phyloP scores from a whole-genome alignment of 208 protist genomes.

The Lotmaria passim region DNA sequence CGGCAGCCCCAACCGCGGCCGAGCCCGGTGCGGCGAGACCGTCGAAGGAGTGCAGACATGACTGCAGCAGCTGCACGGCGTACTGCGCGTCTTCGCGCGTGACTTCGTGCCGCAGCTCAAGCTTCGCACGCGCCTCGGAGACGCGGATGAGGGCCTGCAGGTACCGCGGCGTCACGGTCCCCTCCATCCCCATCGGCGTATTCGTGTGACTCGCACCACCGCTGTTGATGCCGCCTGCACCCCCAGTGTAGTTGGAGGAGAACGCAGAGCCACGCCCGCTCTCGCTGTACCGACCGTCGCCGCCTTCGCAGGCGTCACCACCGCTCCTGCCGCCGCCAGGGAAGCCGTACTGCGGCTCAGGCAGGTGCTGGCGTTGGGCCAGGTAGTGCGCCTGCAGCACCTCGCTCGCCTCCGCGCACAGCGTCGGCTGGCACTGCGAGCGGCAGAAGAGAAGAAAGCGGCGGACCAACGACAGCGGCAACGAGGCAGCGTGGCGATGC shows the following conservation, averaged over 20 bases:
- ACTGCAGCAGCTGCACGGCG: conserved; percentile 90
- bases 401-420: conserved; percentile 58
- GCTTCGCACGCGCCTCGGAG: conserved; percentile 90
- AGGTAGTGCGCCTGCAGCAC: conserved; percentile 79
- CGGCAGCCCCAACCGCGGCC: conserved; percentile 10
- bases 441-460: conserved; percentile 78
- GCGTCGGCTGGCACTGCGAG: conserved; percentile 66
- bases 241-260: not conserved
- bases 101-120: conserved; percentile 91
- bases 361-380: conserved; percentile 43
- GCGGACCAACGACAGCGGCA: conserved; percentile 65
- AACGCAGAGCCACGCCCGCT: not conserved
- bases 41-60: conserved; percentile 57
- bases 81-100: conserved; percentile 92
- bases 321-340: not conserved
- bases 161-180: conserved; percentile 94
- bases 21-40: conserved; percentile 29
- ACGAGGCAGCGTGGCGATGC: conserved; percentile 26
- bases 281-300: conserved; percentile 8
- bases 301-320: not conserved
- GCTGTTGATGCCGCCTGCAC: not conserved
- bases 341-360: conserved; percentile 19
- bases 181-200: conserved; percentile 22
- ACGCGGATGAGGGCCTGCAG: conserved; percentile 96
- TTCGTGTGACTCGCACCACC: not conserved